Conservation (phyloP, 2,329 filamentous ascomycete genomes). For the Zasmidium angulare region DNA sequence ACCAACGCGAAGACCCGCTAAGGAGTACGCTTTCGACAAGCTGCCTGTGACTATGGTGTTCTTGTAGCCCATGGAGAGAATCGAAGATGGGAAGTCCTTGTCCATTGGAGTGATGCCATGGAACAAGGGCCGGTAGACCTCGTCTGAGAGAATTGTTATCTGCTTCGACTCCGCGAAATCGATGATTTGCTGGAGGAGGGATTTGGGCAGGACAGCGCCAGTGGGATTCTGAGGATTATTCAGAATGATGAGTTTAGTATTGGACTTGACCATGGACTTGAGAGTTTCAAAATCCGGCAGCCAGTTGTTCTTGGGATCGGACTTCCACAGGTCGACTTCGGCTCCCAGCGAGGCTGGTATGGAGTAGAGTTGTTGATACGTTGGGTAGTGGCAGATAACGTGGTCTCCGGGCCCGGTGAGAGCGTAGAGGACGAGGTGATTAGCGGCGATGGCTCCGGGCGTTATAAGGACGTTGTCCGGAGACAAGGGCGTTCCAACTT, state of each 20-base stretch:
- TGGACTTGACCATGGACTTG: conserved; percentile 61
- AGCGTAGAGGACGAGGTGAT: conserved; percentile 74
- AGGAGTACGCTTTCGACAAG: conserved; percentile 80
- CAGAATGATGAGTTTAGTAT: conserved; percentile 70
- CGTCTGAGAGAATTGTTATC: conserved; percentile 71
- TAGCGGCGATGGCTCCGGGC: conserved; percentile 79
- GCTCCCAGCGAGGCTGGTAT: conserved; percentile 74
- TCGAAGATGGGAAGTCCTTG: conserved; percentile 62
- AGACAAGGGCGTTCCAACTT: conserved; percentile 48
- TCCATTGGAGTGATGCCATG: conserved; percentile 62
- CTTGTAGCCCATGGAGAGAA: conserved; percentile 69
- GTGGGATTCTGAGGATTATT: conserved; percentile 84
- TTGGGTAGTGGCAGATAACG: conserved; percentile 82
- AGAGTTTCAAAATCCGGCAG: conserved; percentile 67
- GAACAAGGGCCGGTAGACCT: conserved; percentile 83
- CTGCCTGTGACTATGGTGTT: conserved; percentile 73
- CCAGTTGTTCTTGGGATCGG: conserved; percentile 64
- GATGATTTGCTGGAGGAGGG: conserved; percentile 61
- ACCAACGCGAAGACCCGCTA: conserved; percentile 78
- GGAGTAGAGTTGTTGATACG: conserved; percentile 80
- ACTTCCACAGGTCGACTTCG: conserved; percentile 73
- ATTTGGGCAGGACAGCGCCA: conserved; percentile 65
- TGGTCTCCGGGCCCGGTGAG: conserved; percentile 74
- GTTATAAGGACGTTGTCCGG: conserved; percentile 71
- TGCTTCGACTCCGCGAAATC: conserved; percentile 61